Base-by-base conservation (phyloP, 176 grass and related monocot genomes). In the Cenchrus purpureus region DNA sequence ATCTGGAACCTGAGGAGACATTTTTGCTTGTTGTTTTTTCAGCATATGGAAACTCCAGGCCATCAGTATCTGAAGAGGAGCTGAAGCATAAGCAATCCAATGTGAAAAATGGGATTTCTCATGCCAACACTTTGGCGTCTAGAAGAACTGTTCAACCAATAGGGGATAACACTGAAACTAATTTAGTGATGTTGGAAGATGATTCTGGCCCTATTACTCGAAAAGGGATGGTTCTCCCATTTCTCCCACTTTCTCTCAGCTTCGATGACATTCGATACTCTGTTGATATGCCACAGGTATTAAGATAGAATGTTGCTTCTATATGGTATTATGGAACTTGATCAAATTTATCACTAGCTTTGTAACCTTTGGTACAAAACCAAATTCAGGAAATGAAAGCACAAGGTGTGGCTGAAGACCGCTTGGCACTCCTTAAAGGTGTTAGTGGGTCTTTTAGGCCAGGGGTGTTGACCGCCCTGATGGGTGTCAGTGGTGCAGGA, bases 401-500 rank as follows among this genome's bases (percentile, higher is more conserved):
- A 34, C 34, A 85, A 79, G 85, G 82, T 49, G 42, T 81, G 45
- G 79, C n/a, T 51, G 82, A 90, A 56, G 79, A 88, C 51, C 83
- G 61, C 50, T 75, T 94, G 65, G 69, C 83, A 25, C 79, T 94
- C 37, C 75, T 94, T 29, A 78, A 74, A 57, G 75, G 79, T 40
- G 83, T 94, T 8, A 89, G 55, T 40, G 89, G 89, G 31, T 84
- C 78, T 19, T 89, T 94, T 82, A 91, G 86, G 70, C 92, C 89
- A 2, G 86, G 92, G 31, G 83, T 91, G 12, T 31, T 94, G 54
- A 94, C 92, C 1, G 92, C 89, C 58, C 22, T 94, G 15, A 94
- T 94, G 92, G 92, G 92, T 5, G 43, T 94, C 6, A 94, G 86
- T 31, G 92, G 92, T 68, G 91, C 91, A 2, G 91, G 91, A 12